Evolutionary conservation across 805 yeast species (phyloP).

Genomic region (Saccharomyces cerevisiae): DNA sequence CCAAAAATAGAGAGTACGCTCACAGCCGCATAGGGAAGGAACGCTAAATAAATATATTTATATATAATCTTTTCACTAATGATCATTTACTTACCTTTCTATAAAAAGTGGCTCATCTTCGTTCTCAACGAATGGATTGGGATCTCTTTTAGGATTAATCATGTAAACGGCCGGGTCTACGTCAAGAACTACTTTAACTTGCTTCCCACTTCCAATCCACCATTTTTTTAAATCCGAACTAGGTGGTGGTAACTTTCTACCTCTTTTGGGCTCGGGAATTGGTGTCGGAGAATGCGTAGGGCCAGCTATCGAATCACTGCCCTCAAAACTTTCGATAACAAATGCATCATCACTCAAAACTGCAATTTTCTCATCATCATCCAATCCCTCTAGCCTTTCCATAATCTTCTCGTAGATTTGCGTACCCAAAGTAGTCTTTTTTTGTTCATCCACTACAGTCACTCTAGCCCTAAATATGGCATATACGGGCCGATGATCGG

Average conservation of each 20-base stretch:
- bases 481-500: slow-evolving; percentile 88
- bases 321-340: slow-evolving; percentile 26
- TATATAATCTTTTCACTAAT: neutral
- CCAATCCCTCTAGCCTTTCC: slow-evolving; percentile 35
- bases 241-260: slow-evolving; percentile 67
- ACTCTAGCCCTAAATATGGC: slow-evolving; percentile 60
- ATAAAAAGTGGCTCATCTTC: slow-evolving; percentile 38
- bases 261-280: slow-evolving; percentile 13
- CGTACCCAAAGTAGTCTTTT: slow-evolving; percentile 42
- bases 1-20: neutral
- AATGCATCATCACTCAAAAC: slow-evolving; percentile 34
- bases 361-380: slow-evolving; percentile 39
- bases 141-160: slow-evolving; percentile 60
- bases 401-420: slow-evolving; percentile 49
- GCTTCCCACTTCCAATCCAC: slow-evolving; percentile 82
- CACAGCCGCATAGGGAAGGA: neutral
- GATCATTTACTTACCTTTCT: neutral
- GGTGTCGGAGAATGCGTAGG: slow-evolving; percentile 12
- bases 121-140: slow-evolving; percentile 60
- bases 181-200: slow-evolving; percentile 56
- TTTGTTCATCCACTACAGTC: slow-evolving; percentile 53
- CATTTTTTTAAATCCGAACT: slow-evolving; percentile 74
- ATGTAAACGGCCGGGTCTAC: slow-evolving; percentile 34
- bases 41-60: neutral
- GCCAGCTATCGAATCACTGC: slow-evolving; percentile 16